Base-by-base conservation (phyloP, 2,329 filamentous ascomycete species). In the Karstenula rhodostoma region DNA sequence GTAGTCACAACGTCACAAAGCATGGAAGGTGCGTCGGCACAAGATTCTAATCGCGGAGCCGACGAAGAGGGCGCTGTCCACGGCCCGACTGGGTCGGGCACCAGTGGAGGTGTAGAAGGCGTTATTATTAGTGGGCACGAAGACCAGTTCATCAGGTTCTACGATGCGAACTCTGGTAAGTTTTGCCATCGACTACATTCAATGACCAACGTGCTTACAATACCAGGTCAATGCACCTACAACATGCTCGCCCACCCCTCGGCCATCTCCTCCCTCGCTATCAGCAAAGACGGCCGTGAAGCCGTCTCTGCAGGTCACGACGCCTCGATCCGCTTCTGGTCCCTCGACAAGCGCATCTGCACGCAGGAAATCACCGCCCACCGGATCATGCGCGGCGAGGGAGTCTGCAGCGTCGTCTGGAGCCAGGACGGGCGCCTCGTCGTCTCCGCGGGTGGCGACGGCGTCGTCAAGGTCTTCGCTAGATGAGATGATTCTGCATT, bases 151-250 rank as follows among this genome's bases (percentile, higher is more conserved):
- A 93, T 99, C 69, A 87, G 94, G 67, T 97, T 99, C 84, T 99
- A 97, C 77, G 95, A 99, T 83, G 95, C 95, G 64, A 98, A 99
- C 76, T 97, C 93, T 80, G 95, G 95, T 98, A 90, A 80, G 92
- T 87, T 44, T 51, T 15, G 15, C 17, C 15, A 22, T 23, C 40
- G 2, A 19, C 7, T 37, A 12, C 25, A 43, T 51, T 29, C 29
- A 22, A 25, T 13, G 8, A 51, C 54, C 29, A 15, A 46, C 53
- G 15, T 19, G 19, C 44, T 63, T 50, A 68, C 50, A n/a, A 6
- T 4, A 25, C 19, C 67, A 98, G 95, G 95, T 59, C 95, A 99
- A 93, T 97, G 94, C 81, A 98, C 95, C 65, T 99, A 99, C 80
- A 96, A 91, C 73, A 99, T 99, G 95, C 88, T 98, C 61, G 95